These are phyloP conservation scores for Rhododendron henanense DNA, from an alignment of 148 eudicot species.

Conservation along the genomic window DNA sequence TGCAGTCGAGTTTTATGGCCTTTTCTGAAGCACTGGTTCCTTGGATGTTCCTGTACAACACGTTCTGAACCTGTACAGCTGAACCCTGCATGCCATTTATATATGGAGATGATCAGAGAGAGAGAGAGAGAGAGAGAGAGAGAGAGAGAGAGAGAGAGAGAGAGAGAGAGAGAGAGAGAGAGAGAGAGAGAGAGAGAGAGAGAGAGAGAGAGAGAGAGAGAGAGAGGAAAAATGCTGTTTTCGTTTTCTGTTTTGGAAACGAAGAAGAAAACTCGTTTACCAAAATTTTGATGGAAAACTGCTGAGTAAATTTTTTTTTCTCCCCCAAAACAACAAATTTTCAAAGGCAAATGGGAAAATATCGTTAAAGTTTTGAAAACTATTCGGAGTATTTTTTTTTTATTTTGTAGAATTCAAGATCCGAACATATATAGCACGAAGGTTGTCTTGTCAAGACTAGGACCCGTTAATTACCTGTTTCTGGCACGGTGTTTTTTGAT, in stretches of 20 bases:
- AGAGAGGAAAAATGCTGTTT: too few relatives aligned
- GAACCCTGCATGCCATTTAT: slow-evolving; percentile 35
- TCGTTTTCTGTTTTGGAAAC: too few relatives aligned
- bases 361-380: background rate
- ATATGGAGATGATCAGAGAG: background rate
- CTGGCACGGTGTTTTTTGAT: slow-evolving; percentile 40
- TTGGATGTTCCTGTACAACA: slow-evolving; percentile 49
- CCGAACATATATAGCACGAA: background rate
- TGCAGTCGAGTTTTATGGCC: slow-evolving; percentile 68
- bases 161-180: too few relatives aligned
- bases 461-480: slow-evolving; percentile 39
- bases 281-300: background rate
- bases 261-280: background rate
- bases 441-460: background rate
- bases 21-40: slow-evolving; percentile 65
- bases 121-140: too few relatives aligned
- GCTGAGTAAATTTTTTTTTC: background rate
- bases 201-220: too few relatives aligned
- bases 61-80: slow-evolving; percentile 55
- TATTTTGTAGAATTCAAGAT: background rate
- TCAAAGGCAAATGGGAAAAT: background rate
- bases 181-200: too few relatives aligned
- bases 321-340: background rate
- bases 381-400: too few relatives aligned
- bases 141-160: too few relatives aligned